Conservation (phyloP, 2,329 filamentous ascomycete genomes). For the Fusarium avenaceum region DNA sequence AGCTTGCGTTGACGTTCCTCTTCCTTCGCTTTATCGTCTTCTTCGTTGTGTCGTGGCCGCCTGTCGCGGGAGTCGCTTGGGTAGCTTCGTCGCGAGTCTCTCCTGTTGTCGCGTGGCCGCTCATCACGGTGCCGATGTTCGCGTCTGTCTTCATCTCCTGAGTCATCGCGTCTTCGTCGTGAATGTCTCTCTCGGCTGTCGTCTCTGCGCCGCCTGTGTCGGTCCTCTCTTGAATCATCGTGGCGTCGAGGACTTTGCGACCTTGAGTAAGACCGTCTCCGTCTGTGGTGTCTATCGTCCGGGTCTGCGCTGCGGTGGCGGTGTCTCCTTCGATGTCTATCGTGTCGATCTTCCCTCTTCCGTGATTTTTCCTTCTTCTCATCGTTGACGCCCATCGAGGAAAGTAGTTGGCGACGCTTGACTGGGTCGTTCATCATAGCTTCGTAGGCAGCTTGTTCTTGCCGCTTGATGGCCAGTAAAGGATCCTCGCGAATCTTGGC, state of each 20-base stretch:
- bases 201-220: slow-evolving; percentile 45
- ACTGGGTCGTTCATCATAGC: slow-evolving; percentile 83
- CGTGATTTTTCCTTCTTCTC: slow-evolving; percentile 58
- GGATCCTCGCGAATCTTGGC: slow-evolving; percentile 92
- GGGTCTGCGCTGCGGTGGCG: slow-evolving; percentile 58
- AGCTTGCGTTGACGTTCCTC: slow-evolving; percentile 76
- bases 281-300: slow-evolving; percentile 56
- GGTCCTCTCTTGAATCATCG: slow-evolving; percentile 50
- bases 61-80: slow-evolving; percentile 45
- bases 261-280: slow-evolving; percentile 62
- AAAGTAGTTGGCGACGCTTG: slow-evolving; percentile 75
- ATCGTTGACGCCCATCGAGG: slow-evolving; percentile 70
- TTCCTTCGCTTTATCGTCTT: slow-evolving; percentile 55
- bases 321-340: slow-evolving; percentile 59
- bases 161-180: slow-evolving; percentile 40
- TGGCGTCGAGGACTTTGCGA: slow-evolving; percentile 59
- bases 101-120: slow-evolving; percentile 37
- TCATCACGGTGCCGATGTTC: slow-evolving; percentile 23
- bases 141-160: slow-evolving; percentile 40
- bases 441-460: slow-evolving; percentile 86
- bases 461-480: slow-evolving; percentile 90
- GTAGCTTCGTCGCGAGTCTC: slow-evolving; percentile 20
- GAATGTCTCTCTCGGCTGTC: slow-evolving; percentile 45
- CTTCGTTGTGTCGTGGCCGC: slow-evolving; percentile 40
- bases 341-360: slow-evolving; percentile 51